phyloP scores from a whole-genome alignment of 495 filamentous ascomycete genomes.

The Neurospora sp. region DNA sequence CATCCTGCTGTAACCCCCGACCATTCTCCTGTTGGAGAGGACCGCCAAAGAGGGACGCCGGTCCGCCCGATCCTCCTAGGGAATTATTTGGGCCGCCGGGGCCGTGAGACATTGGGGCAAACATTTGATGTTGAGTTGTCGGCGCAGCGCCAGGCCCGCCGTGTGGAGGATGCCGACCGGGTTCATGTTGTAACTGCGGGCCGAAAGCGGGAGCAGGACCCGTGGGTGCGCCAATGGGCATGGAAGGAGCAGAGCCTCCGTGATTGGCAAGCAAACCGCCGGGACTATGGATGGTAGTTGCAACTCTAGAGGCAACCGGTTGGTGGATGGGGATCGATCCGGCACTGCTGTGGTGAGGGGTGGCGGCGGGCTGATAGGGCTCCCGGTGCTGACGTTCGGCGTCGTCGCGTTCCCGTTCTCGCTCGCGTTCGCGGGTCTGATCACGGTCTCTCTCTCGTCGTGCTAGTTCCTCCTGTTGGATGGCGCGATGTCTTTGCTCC shows the following conservation, averaged over 20 bases:
- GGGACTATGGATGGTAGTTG: constrained; percentile 75
- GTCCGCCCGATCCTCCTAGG: constrained; percentile 22
- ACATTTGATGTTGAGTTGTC: constrained; percentile 47
- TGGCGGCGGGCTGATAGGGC: constrained; percentile 39
- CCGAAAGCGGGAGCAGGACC: constrained; percentile 59
- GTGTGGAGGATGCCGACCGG: constrained; percentile 48
- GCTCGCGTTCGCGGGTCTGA: constrained; percentile 23
- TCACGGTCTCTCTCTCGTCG: constrained; percentile 20
- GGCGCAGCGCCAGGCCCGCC: constrained; percentile 54
- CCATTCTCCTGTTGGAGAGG: constrained; percentile 38
- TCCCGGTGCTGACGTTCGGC: constrained; percentile 59
- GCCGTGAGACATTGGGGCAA: constrained; percentile 43
- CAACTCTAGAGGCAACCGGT: constrained; percentile 72
- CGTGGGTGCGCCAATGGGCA: constrained; percentile 52
- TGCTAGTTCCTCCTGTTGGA: constrained; percentile 25
- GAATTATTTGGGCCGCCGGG: constrained; percentile 26
- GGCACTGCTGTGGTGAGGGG: constrained; percentile 71
- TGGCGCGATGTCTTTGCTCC: constrained; percentile 29
- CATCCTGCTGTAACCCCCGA: constrained; percentile 30
- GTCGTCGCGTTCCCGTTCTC: constrained; percentile 47
- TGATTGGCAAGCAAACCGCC: constrained; percentile 75
- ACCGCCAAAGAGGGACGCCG: constrained; percentile 35
- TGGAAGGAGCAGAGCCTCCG: constrained; percentile 45
- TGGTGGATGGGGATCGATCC: constrained; percentile 83
- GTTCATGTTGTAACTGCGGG: constrained; percentile 50